Evolutionary conservation across 148 eudicot genomes (phyloP).

Genomic region (Spergularia marina): DNA sequence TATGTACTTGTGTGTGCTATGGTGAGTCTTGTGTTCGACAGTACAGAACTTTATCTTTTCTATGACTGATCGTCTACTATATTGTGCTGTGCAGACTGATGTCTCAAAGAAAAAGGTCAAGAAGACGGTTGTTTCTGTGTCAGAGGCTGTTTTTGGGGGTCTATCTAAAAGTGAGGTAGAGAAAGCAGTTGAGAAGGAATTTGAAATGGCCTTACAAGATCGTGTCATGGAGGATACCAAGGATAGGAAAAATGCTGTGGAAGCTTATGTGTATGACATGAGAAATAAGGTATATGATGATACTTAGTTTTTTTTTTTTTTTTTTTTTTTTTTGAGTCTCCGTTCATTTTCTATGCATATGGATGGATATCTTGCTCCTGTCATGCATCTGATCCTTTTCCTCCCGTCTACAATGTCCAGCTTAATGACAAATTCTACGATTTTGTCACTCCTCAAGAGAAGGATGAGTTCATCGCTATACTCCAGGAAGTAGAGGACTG

Average conservation of each 20-base stretch:
- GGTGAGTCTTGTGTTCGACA: background rate
- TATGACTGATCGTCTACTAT: background rate
- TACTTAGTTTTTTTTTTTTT: too few relatives aligned
- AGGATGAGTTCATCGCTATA: conserved; percentile 56
- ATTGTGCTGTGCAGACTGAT: conserved; percentile 44
- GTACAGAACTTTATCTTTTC: background rate
- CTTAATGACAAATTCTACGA: conserved; percentile 74
- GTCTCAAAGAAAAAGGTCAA: conserved; percentile 84
- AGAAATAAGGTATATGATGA: conserved; percentile 62
- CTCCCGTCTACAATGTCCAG: conserved; percentile 29
- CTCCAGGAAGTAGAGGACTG: conserved; percentile 93
- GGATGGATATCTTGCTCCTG: background rate
- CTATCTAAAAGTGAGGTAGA: conserved; percentile 56
- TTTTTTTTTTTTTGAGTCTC: too few relatives aligned
- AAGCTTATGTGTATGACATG: conserved; percentile 92
- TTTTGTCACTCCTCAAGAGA: conserved; percentile 68
- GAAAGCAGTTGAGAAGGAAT: conserved; percentile 85
- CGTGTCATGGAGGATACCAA: conserved; percentile 93
- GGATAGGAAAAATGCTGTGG: conserved; percentile 84
- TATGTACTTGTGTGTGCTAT: background rate
- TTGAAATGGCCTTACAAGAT: conserved; percentile 96
- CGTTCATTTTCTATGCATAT: background rate
- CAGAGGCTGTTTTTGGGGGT: conserved; percentile 68
- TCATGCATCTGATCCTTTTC: background rate
- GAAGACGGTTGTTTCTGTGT: conserved; percentile 56